Percentiles rank a stretch among this genome's conserved stretches.
Evolutionary conservation across 1,139 yeast species (phyloP).

Genomic region (Tardiomyces depauwii): DNA sequence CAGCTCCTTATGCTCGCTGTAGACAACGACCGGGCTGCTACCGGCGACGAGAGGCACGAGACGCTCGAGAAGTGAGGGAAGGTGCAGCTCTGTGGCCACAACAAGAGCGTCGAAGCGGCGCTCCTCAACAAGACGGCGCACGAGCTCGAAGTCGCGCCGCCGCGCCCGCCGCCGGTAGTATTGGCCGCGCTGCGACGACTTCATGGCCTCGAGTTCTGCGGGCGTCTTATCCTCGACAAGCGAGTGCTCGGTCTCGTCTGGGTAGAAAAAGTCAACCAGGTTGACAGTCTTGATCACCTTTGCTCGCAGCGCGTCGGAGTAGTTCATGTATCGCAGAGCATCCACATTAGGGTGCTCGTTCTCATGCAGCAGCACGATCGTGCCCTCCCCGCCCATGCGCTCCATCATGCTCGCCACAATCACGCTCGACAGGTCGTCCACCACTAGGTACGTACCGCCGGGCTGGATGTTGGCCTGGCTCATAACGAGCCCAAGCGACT

Average conservation of each 20-base stretch:
- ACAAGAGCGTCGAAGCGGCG: constrained; percentile 70
- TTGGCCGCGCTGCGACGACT: constrained; percentile 51
- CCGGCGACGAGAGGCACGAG: constrained; percentile 67
- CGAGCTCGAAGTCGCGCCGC: constrained; percentile 32
- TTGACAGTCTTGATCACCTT: constrained; percentile 58
- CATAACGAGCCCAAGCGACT: constrained; percentile 65
- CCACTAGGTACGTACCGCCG: constrained; percentile 77
- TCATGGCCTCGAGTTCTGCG: constrained; percentile 44
- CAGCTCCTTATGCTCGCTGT: constrained; percentile 70
- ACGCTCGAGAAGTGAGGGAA: constrained; percentile 51
- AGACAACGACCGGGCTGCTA: constrained; percentile 75
- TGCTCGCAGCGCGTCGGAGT: constrained; percentile 40
- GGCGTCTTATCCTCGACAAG: constrained; percentile 34
- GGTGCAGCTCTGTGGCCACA: constrained; percentile 60
- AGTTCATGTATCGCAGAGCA: constrained; percentile 50
- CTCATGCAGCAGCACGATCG: constrained; percentile 71
- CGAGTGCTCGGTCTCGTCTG: constrained; percentile 42
- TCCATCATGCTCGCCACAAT: constrained; percentile 77
- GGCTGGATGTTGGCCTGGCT: constrained; percentile 74
- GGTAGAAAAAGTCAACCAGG: constrained; percentile 73
- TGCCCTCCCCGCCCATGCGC: constrained; percentile 77
- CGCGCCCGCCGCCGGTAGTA: constrained; percentile 56
- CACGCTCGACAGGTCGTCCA: constrained; percentile 89
- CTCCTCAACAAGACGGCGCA: constrained; percentile 41
- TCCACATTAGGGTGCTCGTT: constrained; percentile 84